A percentile compares a stretch with the other conserved stretches of the same genome.
These are phyloP conservation scores for Peronospora farinosa DNA, from an alignment of 352 stramenopile species.

Conservation along the genomic window DNA sequence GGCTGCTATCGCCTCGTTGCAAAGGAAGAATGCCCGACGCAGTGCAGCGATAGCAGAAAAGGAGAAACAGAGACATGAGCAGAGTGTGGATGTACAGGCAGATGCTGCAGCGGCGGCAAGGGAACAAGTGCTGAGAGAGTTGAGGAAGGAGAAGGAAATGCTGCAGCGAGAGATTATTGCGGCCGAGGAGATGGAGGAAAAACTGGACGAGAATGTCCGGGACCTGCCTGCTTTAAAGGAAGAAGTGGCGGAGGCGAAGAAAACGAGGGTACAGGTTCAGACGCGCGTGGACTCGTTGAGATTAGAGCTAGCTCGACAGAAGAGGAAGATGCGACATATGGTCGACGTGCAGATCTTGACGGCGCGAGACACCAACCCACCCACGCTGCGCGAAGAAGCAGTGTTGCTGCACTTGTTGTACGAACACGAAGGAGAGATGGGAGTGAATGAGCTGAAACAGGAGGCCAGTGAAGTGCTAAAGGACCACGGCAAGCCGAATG, in stretches of 20 bases:
- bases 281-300: constrained; percentile 34
- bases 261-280: constrained; percentile 19
- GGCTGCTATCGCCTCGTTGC: constrained; percentile 43
- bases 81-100: constrained; percentile 16
- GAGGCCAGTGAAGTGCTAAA: constrained; percentile 38
- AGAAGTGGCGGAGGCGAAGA: constrained; percentile 27
- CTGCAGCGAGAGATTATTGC: constrained; percentile 44
- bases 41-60: constrained; percentile 4
- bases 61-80: constrained; percentile 4
- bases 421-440: constrained; percentile 55
- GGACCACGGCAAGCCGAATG: constrained; percentile 38
- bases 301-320: constrained; percentile 37
- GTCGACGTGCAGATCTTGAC: constrained; percentile 55
- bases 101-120: constrained; percentile 16
- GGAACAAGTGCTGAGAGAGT: constrained; percentile 30
- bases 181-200: constrained; percentile 36
- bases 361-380: constrained; percentile 37
- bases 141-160: constrained; percentile 41
- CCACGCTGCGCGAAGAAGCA: constrained; percentile 45
- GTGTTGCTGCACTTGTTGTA: constrained; percentile 62
- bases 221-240: constrained; percentile 37
- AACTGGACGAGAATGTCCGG: constrained; percentile 29
- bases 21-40: constrained; percentile 33
- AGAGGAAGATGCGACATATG: constrained; percentile 63
- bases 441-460: constrained; percentile 54